Conservation (phyloP, 768 basidiomycete genomes). For the Naganishia kalamii region DNA sequence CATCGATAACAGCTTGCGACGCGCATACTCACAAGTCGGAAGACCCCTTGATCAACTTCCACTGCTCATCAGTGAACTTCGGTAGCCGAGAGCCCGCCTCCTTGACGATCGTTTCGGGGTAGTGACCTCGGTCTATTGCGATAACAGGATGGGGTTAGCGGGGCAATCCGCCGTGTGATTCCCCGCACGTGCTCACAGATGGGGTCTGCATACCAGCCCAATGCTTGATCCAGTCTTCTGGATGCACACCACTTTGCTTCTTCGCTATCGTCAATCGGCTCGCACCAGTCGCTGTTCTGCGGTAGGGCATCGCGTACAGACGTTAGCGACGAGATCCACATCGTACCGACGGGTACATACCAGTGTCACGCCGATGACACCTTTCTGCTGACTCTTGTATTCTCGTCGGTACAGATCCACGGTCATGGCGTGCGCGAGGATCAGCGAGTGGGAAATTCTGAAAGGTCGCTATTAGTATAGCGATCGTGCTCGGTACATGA, state of each 20-base stretch:
- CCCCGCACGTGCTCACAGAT: constrained; percentile 38
- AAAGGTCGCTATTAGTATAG: background rate
- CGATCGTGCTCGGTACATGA: background rate
- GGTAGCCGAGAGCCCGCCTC: constrained; percentile 27
- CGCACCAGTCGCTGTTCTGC: constrained; percentile 24
- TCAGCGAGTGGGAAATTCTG: constrained; percentile 63
- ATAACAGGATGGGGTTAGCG: background rate
- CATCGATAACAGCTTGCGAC: too few species aligned
- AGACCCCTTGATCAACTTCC: constrained; percentile 36
- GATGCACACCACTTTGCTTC: constrained; percentile 65
- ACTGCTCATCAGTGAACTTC: constrained; percentile 37
- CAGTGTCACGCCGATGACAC: constrained; percentile 70
- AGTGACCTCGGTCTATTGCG: constrained; percentile 65
- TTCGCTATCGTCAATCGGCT: constrained; percentile 5
- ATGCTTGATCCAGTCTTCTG: constrained; percentile 64
- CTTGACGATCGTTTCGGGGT: constrained; percentile 51
- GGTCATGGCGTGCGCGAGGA: constrained; percentile 64
- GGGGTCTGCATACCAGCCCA: constrained; percentile 50
- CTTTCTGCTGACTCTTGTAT: constrained; percentile 60
- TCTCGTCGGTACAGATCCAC: constrained; percentile 62
- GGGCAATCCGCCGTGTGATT: background rate
- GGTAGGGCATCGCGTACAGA: constrained; percentile 8
- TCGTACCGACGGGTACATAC: constrained; percentile 66
- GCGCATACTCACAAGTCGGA: constrained; percentile 36
- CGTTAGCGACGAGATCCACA: background rate